These are phyloP conservation scores for Cercospora sp. DNA, from an alignment of 2,329 filamentous ascomycete species.

Conservation along the genomic window DNA sequence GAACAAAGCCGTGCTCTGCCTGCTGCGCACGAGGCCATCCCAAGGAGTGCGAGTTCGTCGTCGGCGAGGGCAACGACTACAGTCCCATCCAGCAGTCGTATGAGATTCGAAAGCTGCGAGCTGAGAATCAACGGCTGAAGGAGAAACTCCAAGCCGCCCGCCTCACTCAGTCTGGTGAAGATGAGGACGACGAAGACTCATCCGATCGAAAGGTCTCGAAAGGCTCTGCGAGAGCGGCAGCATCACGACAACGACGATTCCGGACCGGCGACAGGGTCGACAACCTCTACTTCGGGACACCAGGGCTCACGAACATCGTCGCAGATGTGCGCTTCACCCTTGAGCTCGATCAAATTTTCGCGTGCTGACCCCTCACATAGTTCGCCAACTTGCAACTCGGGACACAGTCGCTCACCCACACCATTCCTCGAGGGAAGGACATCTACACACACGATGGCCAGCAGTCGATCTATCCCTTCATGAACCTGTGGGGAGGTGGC, in stretches of 20 bases:
- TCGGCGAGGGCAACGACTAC: constrained; percentile 50
- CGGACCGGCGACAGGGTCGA: constrained; percentile 44
- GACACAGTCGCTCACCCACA: constrained; percentile 46
- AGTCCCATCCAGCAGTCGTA: constrained; percentile 51
- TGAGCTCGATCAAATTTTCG: constrained; percentile 5
- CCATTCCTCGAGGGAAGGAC: constrained; percentile 42
- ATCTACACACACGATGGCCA: constrained; percentile 44
- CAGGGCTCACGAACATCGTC: constrained; percentile 51
- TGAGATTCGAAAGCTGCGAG: constrained; percentile 49
- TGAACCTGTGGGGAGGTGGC: constrained; percentile 41
- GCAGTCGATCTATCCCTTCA: constrained; percentile 46
- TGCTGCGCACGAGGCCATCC: constrained; percentile 51
- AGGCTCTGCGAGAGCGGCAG: constrained; percentile 26
- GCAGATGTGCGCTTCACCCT: constrained; percentile 44
- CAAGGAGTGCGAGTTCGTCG: constrained; percentile 49
- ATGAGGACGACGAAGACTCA: constrained; percentile 40
- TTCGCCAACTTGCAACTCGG: constrained; percentile 47
- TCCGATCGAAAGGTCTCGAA: constrained; percentile 31
- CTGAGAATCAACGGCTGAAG: constrained; percentile 48
- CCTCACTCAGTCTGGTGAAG: constrained; percentile 39
- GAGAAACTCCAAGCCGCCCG: constrained; percentile 42
- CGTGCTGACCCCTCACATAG: constrained; percentile 28
- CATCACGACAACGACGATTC: constrained; percentile 40
- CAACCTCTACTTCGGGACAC: constrained; percentile 53
- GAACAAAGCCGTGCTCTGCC: constrained; percentile 52